Evolutionary conservation across 352 stramenopile genomes (phyloP).

Genomic region (Thalassiosira livingstoniorum): DNA sequence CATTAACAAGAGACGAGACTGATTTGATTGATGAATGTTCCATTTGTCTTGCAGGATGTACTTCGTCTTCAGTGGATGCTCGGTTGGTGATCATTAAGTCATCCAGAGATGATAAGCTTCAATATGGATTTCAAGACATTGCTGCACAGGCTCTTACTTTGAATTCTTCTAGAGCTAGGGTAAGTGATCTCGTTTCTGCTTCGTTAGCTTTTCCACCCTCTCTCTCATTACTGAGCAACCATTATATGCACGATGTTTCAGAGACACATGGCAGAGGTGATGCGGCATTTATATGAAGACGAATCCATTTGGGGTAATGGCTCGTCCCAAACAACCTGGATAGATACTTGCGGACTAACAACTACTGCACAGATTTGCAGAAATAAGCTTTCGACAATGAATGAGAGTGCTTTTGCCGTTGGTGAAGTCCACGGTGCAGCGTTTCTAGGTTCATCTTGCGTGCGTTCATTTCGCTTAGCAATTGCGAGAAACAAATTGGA

Average conservation of each 20-base stretch:
- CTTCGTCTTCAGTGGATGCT: slow-evolving; percentile 61
- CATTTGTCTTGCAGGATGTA: slow-evolving; percentile 57
- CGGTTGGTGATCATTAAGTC: slow-evolving; percentile 45
- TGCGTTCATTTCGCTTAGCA: slow-evolving; percentile 65
- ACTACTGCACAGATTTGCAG: slow-evolving; percentile 35
- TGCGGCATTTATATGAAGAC: slow-evolving; percentile 71
- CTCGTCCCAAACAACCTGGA: slow-evolving; percentile 37
- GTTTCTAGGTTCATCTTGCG: slow-evolving; percentile 66
- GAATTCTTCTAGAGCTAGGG: slow-evolving; percentile 69
- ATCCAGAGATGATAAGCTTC: slow-evolving; percentile 5
- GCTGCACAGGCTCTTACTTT: slow-evolving; percentile 53
- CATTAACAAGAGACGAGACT: slow-evolving; percentile 56
- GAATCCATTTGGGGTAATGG: slow-evolving; percentile 46
- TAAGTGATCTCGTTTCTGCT: slow-evolving; percentile 33
- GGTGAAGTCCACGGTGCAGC: slow-evolving; percentile 74
- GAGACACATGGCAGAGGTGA: slow-evolving; percentile 65
- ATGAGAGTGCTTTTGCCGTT: slow-evolving; percentile 33
- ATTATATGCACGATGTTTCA: slow-evolving; percentile 4
- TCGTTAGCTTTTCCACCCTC: too few species aligned
- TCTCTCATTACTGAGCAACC: background rate
- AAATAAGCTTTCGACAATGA: slow-evolving; percentile 47
- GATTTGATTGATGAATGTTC: slow-evolving; percentile 74
- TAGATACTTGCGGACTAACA: slow-evolving; percentile 36
- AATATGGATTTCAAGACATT: slow-evolving; percentile 58
- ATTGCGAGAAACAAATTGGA: too few species aligned